A percentile compares a stretch with the other conserved stretches of the same genome.
Evolutionary conservation across 306 rosid genomes (phyloP).

Genomic region (Vicia faba): DNA sequence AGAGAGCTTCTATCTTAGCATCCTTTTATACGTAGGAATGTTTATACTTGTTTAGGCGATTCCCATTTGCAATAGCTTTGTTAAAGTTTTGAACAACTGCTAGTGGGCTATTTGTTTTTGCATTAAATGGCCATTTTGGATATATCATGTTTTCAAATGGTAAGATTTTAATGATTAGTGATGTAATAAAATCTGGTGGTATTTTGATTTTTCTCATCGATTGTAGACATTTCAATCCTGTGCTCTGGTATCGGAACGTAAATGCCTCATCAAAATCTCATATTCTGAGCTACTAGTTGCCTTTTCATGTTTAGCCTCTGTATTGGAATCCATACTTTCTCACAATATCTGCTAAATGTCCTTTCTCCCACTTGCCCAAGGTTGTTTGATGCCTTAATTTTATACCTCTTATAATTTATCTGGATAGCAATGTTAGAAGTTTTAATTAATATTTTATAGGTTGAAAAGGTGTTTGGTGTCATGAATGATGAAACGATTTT

Average conservation of each 20-base stretch:
- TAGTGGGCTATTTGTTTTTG: slow-evolving; percentile 2
- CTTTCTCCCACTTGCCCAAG: slow-evolving; percentile 15
- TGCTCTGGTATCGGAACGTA: background rate
- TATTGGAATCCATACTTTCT: background rate
- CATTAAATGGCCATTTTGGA: background rate
- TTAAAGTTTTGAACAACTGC: background rate
- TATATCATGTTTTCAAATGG: slow-evolving; percentile 9
- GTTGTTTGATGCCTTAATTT: slow-evolving; percentile 5
- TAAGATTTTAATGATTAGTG: slow-evolving; percentile 19
- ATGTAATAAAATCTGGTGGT: background rate
- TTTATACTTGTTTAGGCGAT: background rate
- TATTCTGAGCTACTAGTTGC: background rate
- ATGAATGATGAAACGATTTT: slow-evolving; percentile 40
- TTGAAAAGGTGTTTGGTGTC: slow-evolving; percentile 8
- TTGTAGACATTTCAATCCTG: slow-evolving; percentile 3
- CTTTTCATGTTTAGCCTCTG: slow-evolving; percentile 27
- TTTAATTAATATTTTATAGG: background rate
- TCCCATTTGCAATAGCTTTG: slow-evolving; percentile 6
- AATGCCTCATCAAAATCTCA: slow-evolving; percentile 1
- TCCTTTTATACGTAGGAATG: slow-evolving; percentile 2
- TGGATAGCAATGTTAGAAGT: slow-evolving; percentile 7
- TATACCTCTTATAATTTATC: background rate
- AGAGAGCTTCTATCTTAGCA: background rate
- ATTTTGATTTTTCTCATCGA: slow-evolving; percentile 7
- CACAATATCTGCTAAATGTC: slow-evolving; percentile 17